Conservation (phyloP, 768 basidiomycete species). For the Xanthoconium stramineum region DNA sequence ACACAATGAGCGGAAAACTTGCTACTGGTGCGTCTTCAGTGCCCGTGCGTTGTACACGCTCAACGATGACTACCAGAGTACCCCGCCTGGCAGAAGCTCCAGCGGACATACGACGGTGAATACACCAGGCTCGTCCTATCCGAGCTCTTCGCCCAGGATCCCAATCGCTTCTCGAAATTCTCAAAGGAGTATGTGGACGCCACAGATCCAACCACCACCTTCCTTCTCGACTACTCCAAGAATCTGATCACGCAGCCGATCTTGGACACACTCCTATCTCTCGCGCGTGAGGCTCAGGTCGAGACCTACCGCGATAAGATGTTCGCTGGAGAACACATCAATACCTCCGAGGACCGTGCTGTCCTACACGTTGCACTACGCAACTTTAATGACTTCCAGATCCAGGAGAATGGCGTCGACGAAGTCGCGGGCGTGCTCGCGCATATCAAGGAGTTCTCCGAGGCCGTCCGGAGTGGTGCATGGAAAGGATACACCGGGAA, state of each 20-base stretch:
- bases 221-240: conserved; percentile 97
- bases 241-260: conserved; percentile 89
- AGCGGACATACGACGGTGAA: conserved; percentile 74
- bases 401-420: conserved; percentile 74
- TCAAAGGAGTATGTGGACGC: conserved; percentile 70
- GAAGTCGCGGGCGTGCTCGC: conserved; percentile 81
- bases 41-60: neutral
- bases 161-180: conserved; percentile 83
- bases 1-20: conserved; percentile 58
- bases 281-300: conserved; percentile 83
- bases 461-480: conserved; percentile 75
- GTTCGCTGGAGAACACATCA: conserved; percentile 96
- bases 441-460: conserved; percentile 90
- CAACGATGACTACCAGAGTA: conserved; percentile 56
- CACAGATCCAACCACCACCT: conserved; percentile 63
- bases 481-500: conserved; percentile 99
- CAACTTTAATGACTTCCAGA: conserved; percentile 72
- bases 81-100: conserved; percentile 86
- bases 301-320: conserved; percentile 86
- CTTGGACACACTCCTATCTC: conserved; percentile 68
- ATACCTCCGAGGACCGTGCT: conserved; percentile 96
- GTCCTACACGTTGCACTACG: conserved; percentile 95
- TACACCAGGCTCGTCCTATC: conserved; percentile 76
- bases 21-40: conserved; percentile 46
- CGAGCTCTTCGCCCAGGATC: conserved; percentile 89